Conservation (phyloP, 352 stramenopile species). For the Globisporangium uncinulatum region DNA sequence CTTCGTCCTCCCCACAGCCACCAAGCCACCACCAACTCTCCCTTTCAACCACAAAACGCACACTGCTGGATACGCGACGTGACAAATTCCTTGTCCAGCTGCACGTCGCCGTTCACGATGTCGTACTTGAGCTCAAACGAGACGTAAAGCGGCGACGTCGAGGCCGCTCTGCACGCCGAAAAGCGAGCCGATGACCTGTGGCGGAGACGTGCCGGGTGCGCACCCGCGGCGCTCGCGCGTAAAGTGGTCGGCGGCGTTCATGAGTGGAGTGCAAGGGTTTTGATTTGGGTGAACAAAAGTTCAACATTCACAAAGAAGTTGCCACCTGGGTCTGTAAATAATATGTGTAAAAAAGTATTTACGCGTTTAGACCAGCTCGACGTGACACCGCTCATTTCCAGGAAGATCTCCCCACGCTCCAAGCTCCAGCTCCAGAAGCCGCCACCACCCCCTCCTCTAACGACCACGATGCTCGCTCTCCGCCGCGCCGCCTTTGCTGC, state of each 20-base stretch:
- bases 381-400: not conserved
- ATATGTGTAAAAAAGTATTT: too few species aligned
- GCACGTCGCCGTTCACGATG: constrained; percentile 36
- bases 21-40: too few species aligned
- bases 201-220: constrained; percentile 36
- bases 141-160: constrained; percentile 77
- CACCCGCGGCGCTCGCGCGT: constrained; percentile 79
- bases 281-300: too few species aligned
- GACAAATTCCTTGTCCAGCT: constrained; percentile 83
- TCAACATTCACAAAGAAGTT: too few species aligned
- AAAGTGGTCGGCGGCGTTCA: constrained; percentile 95
- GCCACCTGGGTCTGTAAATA: too few species aligned
- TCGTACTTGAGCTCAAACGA: constrained; percentile 88
- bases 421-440: constrained; percentile 4
- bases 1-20: not conserved
- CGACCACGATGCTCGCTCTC: constrained; percentile 58
- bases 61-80: constrained; percentile 76
- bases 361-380: too few species aligned
- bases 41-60: constrained; percentile 18
- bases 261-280: too few species aligned
- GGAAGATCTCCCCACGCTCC: not conserved
- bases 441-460: constrained; percentile 6
- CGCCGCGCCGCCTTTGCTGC: constrained; percentile 41
- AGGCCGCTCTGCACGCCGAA: constrained; percentile 89
- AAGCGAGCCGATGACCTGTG: constrained; percentile 83